phyloP scores from a whole-genome alignment of 1,284 basidiomycete genomes.

The Cryptococcus hybrid region DNA sequence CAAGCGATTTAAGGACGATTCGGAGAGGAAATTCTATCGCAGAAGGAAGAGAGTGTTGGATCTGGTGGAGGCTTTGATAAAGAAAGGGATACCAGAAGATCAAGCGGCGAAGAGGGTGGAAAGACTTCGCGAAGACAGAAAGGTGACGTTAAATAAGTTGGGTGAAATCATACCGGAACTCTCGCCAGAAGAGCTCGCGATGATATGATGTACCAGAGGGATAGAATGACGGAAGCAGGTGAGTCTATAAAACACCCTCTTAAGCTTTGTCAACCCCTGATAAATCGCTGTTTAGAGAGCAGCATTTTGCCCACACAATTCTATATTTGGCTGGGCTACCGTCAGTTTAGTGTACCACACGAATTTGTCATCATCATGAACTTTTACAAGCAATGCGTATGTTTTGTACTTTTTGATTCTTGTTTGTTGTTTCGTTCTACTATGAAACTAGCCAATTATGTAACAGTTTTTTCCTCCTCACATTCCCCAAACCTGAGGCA shows the following conservation, averaged over 20 bases:
- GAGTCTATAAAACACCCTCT: too few relatives aligned
- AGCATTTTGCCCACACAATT: slow-evolving; percentile 7
- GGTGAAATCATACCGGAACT: slow-evolving; percentile 1
- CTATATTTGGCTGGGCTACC: too few relatives aligned
- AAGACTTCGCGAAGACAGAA: background rate
- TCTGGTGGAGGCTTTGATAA: background rate
- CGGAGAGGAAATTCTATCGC: background rate
- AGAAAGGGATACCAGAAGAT: background rate
- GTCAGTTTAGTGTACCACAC: too few relatives aligned
- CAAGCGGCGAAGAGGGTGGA: slow-evolving; percentile 1
- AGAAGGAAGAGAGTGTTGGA: slow-evolving; percentile 1
- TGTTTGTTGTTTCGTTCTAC: too few relatives aligned
- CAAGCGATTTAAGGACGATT: background rate
- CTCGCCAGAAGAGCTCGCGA: background rate
- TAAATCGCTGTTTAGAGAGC: background rate
- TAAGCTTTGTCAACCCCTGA: background rate
- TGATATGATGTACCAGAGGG: background rate
- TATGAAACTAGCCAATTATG: too few relatives aligned
- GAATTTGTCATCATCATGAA: too few relatives aligned
- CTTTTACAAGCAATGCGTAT: too few relatives aligned
- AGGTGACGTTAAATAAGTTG: background rate
- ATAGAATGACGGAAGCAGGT: background rate
- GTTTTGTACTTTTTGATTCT: too few relatives aligned
- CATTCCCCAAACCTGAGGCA: slow-evolving; percentile 52
- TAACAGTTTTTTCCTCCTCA: too few relatives aligned